Percentiles rank a stretch among this genome's conserved stretches.
phyloP scores from a whole-genome alignment of 257 asterid genomes.

The Scutellaria minor region DNA sequence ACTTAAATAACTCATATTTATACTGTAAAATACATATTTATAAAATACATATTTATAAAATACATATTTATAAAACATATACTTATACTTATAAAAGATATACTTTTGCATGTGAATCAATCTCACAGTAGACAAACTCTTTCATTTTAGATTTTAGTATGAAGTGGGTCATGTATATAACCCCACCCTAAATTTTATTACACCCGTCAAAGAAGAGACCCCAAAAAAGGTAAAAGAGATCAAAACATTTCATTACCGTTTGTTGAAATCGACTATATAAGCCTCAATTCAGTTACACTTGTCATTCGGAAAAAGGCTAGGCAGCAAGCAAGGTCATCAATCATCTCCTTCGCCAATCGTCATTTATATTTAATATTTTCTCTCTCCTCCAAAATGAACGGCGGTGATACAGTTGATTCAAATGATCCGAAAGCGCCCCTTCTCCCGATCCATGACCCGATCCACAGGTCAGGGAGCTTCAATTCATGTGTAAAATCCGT shows the following conservation, averaged over 20 bases:
- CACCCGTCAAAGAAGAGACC: too few relatives aligned
- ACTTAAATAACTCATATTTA: too few relatives aligned
- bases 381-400: constrained; percentile 39
- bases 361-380: not conserved
- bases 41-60: too few relatives aligned
- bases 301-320: not conserved
- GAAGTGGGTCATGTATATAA: too few relatives aligned
- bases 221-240: not conserved
- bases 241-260: not conserved
- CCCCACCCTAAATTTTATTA: too few relatives aligned
- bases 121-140: too few relatives aligned
- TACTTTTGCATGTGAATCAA: too few relatives aligned
- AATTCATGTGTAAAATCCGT: constrained; percentile 38
- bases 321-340: not conserved
- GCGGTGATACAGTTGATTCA: constrained; percentile 28
- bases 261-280: constrained; percentile 20
- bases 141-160: too few relatives aligned
- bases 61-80: too few relatives aligned
- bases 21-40: too few relatives aligned
- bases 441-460: constrained; percentile 60
- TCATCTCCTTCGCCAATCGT: not conserved
- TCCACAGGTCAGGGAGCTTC: constrained; percentile 43
- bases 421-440: constrained; percentile 66
- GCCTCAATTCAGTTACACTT: not conserved
- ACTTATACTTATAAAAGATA: too few relatives aligned